These are phyloP conservation scores for Hemisphaericaspora lyxosophila DNA, from an alignment of 1,139 yeast species.

Conservation along the genomic window DNA sequence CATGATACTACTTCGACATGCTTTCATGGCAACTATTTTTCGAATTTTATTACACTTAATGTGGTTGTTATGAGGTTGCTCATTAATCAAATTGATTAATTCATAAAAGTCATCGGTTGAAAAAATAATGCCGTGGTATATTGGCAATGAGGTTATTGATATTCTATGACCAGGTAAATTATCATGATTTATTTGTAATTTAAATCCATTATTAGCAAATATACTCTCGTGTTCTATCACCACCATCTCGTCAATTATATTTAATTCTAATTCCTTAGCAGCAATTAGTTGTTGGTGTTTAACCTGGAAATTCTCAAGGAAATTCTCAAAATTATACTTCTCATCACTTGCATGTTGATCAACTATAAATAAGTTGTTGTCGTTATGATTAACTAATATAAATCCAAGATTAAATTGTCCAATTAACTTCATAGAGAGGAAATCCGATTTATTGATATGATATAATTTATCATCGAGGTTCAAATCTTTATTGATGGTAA, in stretches of 20 bases:
- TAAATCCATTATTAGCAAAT: constrained; percentile 77
- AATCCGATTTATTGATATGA: constrained; percentile 62
- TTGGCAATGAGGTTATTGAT: constrained; percentile 63
- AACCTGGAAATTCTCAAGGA: constrained; percentile 50
- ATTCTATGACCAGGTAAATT: constrained; percentile 59
- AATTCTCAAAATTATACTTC: constrained; percentile 79
- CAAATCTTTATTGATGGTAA: constrained; percentile 19
- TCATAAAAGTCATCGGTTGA: constrained; percentile 72
- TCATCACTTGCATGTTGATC: constrained; percentile 99
- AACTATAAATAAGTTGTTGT: constrained; percentile 68
- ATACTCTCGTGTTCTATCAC: constrained; percentile 57
- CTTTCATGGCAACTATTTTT: constrained; percentile 87
- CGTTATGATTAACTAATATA: constrained; percentile 58
- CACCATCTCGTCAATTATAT: constrained; percentile 73
- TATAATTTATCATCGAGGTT: constrained; percentile 49
- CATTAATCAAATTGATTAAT: constrained; percentile 58
- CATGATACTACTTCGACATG: constrained; percentile 93
- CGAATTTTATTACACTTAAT: constrained; percentile 76
- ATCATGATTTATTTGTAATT: constrained; percentile 41
- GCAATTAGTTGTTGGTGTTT: constrained; percentile 69
- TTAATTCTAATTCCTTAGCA: constrained; percentile 65
- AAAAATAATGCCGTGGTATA: constrained; percentile 68
- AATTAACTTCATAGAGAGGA: constrained; percentile 67
- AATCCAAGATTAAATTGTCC: constrained; percentile 96
- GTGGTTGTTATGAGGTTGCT: constrained; percentile 30